These are phyloP conservation scores for Cladosporium sphaerospermum DNA, from an alignment of 2,329 filamentous ascomycete genomes.

Conservation along the genomic window DNA sequence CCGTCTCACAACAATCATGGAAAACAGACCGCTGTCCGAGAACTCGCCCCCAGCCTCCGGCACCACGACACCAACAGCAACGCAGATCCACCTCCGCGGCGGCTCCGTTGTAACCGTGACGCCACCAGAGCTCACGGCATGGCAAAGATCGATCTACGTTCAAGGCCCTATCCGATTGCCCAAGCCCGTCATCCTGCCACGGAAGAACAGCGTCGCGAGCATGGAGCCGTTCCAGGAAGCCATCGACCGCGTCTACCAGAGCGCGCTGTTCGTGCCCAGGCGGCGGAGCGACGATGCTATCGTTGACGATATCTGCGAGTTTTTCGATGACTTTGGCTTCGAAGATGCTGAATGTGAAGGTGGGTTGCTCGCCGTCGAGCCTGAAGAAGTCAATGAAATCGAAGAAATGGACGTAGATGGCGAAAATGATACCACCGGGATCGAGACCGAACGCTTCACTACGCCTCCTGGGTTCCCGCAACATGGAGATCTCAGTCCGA, in stretches of 20 bases:
- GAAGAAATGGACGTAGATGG: constrained; percentile 16
- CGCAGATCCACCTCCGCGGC: constrained; percentile 27
- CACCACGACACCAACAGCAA: constrained; percentile 18
- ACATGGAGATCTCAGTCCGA: constrained; percentile 17
- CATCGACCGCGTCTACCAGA: constrained; percentile 26
- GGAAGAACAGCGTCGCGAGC: constrained; percentile 37
- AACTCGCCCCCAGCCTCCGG: constrained; percentile 19
- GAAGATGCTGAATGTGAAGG: constrained; percentile 23
- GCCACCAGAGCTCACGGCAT: constrained; percentile 30
- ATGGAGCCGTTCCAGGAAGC: constrained; percentile 34
- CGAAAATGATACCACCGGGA: constrained; percentile 6
- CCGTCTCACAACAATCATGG: constrained; percentile 21
- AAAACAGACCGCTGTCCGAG: constrained; percentile 14
- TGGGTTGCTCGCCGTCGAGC: constrained; percentile 14
- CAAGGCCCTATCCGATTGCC: constrained; percentile 39
- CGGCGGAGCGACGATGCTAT: constrained; percentile 30
- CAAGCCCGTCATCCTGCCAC: constrained; percentile 26
- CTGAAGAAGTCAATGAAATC: constrained; percentile 1
- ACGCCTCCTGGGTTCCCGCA: constrained; percentile 17
- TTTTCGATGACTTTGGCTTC: constrained; percentile 37
- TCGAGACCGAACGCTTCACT: constrained; percentile 19
- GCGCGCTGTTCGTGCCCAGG: constrained; percentile 22
- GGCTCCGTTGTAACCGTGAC: constrained; percentile 31
- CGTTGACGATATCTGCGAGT: constrained; percentile 37
- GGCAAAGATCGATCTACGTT: constrained; percentile 33